Evolutionary conservation across 2,329 filamentous ascomycete genomes (phyloP), one percentile per base, ranked within the genome.

Genomic region (Helminthosporium solani): DNA sequence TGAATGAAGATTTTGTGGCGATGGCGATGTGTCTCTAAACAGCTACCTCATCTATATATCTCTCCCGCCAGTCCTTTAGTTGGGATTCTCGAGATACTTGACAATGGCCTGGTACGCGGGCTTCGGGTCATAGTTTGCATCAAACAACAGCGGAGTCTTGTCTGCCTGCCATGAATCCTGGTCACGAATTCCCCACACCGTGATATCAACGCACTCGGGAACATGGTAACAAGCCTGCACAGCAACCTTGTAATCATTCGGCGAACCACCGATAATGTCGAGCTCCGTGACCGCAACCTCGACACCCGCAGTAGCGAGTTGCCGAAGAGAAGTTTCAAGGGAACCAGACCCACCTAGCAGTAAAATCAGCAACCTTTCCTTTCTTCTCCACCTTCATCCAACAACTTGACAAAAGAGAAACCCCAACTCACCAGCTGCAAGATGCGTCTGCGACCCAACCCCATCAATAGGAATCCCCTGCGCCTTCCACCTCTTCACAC

Each of bases 211-310:
- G 44, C 70, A 72, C 30, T 60, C 42, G 18, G 58, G 38, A 6
- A 67, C 62, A 31, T 64, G 58, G 8, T 68, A 56, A 46, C 70
- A 71, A 5, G 63, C 63, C 34, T 61, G 53, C 16, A 67, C 64
- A 41, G 68, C 63, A 11, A 18, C 0, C 80, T 78, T 2, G 80
- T 66, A 3, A 64, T 68, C 5, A 58, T 63, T 47, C 80, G 73
- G 6, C 16, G 27, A 7, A 2, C 28, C 39, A 9, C 39, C 39
- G 2, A 3, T 7, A 53, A 84, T 78, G 59, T 85, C 82, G 12
- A 84, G 65, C 71, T 85, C 81, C 0, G 81, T 84, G 64, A 81
- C 78, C 4, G 80, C 79, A 21, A 84, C 81, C n/a, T 81, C 70
- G 12, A 80, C 71, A 2, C 73, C 69, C 2, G 75, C 72, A 67